Percentiles rank a stretch among this genome's conserved stretches.
phyloP scores from a whole-genome alignment of 345 rosid species.

The Syzygium grande region DNA sequence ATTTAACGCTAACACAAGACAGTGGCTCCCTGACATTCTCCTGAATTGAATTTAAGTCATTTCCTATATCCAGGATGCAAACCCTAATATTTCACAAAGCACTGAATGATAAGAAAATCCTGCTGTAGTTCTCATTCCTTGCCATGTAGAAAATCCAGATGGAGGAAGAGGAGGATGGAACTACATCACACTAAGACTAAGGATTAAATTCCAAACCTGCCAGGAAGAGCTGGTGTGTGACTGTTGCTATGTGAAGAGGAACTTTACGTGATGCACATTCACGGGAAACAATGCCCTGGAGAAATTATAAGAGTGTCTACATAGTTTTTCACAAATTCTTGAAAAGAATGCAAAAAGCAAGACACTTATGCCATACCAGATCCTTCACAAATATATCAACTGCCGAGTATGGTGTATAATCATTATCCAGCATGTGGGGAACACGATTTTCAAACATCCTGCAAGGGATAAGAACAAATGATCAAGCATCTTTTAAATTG shows the following conservation, averaged over 20 bases:
- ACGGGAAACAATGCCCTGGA: constrained; percentile 79
- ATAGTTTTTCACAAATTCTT: not conserved
- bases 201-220: constrained; percentile 45
- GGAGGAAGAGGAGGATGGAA: not conserved
- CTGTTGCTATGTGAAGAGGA: constrained; percentile 77
- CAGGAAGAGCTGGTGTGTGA: constrained; percentile 74
- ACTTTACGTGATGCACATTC: constrained; percentile 65
- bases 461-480: constrained; percentile 5
- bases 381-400: constrained; percentile 97
- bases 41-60: not conserved
- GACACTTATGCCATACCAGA: constrained; percentile 46
- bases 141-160: not conserved
- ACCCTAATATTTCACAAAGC: not conserved
- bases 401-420: constrained; percentile 90
- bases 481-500: not conserved
- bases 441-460: constrained; percentile 99
- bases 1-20: not conserved
- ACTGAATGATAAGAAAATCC: not conserved
- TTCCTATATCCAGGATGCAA: not conserved
- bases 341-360: not conserved
- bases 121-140: not conserved
- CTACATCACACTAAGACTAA: not conserved
- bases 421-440: constrained; percentile 92
- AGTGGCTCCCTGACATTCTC: not conserved
- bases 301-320: not conserved